Evolutionary conservation across 495 filamentous ascomycete genomes (phyloP), one percentile per base, ranked within the genome.

Genomic region (Trichoderma reesei): DNA sequence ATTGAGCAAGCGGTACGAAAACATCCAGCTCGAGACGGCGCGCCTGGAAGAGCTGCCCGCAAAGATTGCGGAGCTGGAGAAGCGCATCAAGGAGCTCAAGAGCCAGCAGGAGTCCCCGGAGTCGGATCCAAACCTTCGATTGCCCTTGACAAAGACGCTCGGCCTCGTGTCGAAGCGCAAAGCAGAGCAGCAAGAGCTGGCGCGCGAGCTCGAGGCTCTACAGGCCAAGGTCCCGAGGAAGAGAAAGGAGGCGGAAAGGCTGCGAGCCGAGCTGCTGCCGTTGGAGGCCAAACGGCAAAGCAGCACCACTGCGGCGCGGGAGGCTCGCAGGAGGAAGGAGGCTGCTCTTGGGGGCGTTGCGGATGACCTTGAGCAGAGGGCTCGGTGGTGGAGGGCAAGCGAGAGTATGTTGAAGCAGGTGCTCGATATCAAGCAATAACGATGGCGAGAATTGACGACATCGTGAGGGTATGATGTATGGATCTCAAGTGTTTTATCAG

Each of bases 311-410:
- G 86, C 89, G 59, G 93, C 91, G 18, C 83, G 80, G 64, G 92
- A 98, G 71, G 92, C 92, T 5, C 82, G 85, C 69, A 80, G 88
- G 68, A 87, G 89, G 73, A 90, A 88, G 73, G 88, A 90, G 69
- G 80, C 86, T 41, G 85, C 80, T 18, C 73, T 77, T 36, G 78
- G 85, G 59, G 85, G 86, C 0, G 82, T 87, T 37, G 87, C 84
- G 62, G 90, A 94, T 72, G 90, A 93, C 63, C 72, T 95, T 31
- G 90, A 95, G 70, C 87, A 90, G 73, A 83, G 84, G 73, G 92
- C 90, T 16, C 77, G 90, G 69, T 96, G 92, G 92, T 88, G 88
- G 70, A 83, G 84, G 65, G 86, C 87, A 37, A 83, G 86, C 1
- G 90, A 92, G 72, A 75, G 78, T 14, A 84, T 81, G 2, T 75